Evolutionary conservation across 768 basidiomycete genomes (phyloP).

Genomic region (Mycena vulgaris): DNA sequence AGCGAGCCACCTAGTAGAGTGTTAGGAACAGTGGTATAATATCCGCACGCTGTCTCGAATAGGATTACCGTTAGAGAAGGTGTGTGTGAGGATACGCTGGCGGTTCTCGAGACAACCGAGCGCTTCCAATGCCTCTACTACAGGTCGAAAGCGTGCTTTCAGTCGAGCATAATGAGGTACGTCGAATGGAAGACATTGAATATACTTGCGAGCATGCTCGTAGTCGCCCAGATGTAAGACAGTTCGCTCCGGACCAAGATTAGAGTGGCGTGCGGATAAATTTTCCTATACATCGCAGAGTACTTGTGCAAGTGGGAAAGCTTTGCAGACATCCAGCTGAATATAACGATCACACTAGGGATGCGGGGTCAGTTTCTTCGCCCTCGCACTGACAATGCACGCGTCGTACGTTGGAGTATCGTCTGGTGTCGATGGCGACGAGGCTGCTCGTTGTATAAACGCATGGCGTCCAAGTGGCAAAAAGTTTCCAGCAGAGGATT

Average conservation of each 20-base stretch:
- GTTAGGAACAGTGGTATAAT: not conserved
- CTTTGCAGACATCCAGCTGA: slow-evolving; percentile 57
- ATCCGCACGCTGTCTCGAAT: not conserved
- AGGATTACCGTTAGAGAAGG: slow-evolving; percentile 63
- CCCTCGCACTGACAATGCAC: not conserved
- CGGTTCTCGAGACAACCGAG: slow-evolving; percentile 50
- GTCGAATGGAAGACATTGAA: not conserved
- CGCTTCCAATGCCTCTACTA: slow-evolving; percentile 54
- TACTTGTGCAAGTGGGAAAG: slow-evolving; percentile 65
- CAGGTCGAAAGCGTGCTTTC: slow-evolving; percentile 49
- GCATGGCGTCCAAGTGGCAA: slow-evolving; percentile 27
- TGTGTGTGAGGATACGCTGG: slow-evolving; percentile 59
- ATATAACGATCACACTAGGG: slow-evolving; percentile 42
- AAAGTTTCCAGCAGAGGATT: not conserved
- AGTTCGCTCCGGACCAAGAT: slow-evolving; percentile 58
- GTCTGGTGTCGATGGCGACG: slow-evolving; percentile 2
- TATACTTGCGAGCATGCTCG: not conserved
- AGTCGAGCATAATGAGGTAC: not conserved
- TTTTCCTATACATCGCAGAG: slow-evolving; percentile 53
- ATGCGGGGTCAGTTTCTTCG: slow-evolving; percentile 19
- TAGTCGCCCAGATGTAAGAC: slow-evolving; percentile 45
- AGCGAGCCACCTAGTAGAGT: slow-evolving; percentile 56
- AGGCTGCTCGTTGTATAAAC: slow-evolving; percentile 15
- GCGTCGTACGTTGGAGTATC: slow-evolving; percentile 29
- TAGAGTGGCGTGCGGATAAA: slow-evolving; percentile 61